Evolutionary conservation across 495 filamentous ascomycete species (phyloP), one percentile per base, ranked within the genome.

Genomic region (Clohesyomyces aquaticus): DNA sequence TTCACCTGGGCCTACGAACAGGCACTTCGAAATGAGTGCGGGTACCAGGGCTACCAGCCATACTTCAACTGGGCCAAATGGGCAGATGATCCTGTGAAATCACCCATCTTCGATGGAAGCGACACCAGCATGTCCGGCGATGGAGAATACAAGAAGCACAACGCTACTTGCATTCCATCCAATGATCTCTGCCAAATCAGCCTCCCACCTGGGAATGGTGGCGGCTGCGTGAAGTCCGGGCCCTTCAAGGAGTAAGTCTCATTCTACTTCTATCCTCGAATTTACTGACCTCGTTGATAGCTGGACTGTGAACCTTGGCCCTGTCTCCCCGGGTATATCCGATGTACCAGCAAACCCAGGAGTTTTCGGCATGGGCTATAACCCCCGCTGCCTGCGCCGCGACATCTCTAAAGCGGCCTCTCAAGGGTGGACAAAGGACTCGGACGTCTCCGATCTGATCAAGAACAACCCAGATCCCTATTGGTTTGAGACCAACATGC

Each of bases 11-110:
- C 75, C 8, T 91, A 85, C 71, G 89, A 91, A 71, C 79, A 85
- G 68, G 85, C 88, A 1, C 77, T 92, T 21, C 77, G 81, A 22
- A 79, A 85, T 14, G 88, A 93, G 66, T 91, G 89, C 68, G 86
- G 86, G 43, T 91, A 89, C 67, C 82, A 68, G 0, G 87, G 87
- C 29, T 74, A 74, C 55, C 80, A 83, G 49, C 81, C 77, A 18
- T 86, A 86, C 78, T 79, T 79, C 79, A 77, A 82, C 72, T 84
- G 81, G 81, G 61, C 76, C 2, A 72, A 73, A 21, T 78, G 66
- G 64, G 71, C 75, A 9, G 48, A 68, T 43, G 72, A 76, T 65
- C 75, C 78, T 0, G 38, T 65, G 0, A 63, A 63, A 22, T 78
- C 76, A 21, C 78, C 79, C 0, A 61, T 80, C 52, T 82, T 82